Base-by-base conservation (phyloP, 2,329 filamentous ascomycete species). In the Pseudogymnoascus sp. region DNA sequence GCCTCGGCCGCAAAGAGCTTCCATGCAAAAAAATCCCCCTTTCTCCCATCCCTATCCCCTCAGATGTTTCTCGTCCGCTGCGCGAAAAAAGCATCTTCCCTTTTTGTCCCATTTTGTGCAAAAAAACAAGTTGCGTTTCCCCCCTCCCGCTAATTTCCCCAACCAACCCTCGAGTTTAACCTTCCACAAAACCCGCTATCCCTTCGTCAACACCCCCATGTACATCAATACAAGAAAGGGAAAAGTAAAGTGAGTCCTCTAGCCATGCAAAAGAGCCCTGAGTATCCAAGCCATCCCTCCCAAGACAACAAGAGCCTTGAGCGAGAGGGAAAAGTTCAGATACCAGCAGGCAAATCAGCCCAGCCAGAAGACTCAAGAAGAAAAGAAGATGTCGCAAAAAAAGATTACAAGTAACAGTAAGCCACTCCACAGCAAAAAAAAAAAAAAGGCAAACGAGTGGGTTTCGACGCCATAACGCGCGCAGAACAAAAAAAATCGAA, bases 391-490 rank as follows among this genome's bases (percentile, higher is more conserved):
- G 7, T 10, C 41, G 41, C 41, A 53, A 53, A 53, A 53, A 53
- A 53, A 46, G 41, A 53, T 53, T 53, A 53, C 43, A 53, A 53
- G 43, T 53, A 53, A 53, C 43, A 53, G 43, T 53, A 53, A 53
- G 16, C 43, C 43, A 53, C 43, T 53, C 43, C 43, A 53, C 24
- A 53, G 43, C 43, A 28, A 31, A 28, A 31, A 14, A 50, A 10
- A 2, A 41, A 46, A 24, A 46, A 41, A 41, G 11, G 28, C 43
- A 50, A 53, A 31, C 43, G 43, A 53, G 43, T 31, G 43, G 43
- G 43, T 28, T 53, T 16, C 10, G 43, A 53, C 43, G 43, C 43
- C 43, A 53, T n/a, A 22, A 14, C 24, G 24, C 43, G 24, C 43
- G 43, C 43, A 16, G 2, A 53, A 43, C 19, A 19, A 24, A 53